Conservation (phyloP, 257 asterid genomes). For the Ophiorrhiza pumila region DNA sequence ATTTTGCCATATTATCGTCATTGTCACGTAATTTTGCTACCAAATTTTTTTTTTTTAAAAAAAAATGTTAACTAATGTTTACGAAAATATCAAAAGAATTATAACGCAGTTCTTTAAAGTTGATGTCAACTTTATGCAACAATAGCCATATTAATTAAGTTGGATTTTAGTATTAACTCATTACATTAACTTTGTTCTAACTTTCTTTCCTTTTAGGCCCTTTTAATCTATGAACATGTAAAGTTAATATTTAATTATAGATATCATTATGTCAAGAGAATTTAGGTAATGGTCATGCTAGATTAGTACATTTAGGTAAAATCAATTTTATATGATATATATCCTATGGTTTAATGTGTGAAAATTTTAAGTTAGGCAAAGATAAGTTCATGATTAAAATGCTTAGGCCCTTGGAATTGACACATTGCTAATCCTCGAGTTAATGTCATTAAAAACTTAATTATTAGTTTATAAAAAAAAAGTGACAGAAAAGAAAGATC, state of each 20-base stretch:
- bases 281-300: too few species aligned
- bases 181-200: neutral
- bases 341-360: neutral
- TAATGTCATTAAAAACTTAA: neutral
- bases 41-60: too few species aligned
- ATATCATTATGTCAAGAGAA: too few species aligned
- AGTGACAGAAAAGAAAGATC: neutral
- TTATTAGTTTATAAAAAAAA: too few species aligned
- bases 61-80: too few species aligned
- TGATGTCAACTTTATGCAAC: neutral
- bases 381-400: neutral
- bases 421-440: neutral
- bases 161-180: neutral
- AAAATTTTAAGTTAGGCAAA: neutral
- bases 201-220: neutral
- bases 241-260: too few species aligned
- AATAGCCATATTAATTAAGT: neutral
- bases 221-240: neutral
- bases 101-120: neutral
- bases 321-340: neutral
- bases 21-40: neutral
- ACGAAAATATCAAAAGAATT: neutral
- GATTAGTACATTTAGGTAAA: neutral
- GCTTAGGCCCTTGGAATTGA: slow-evolving; percentile 4
- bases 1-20: neutral